Base-by-base conservation (phyloP, 2,329 filamentous ascomycete species). In the Xylaria multiplex region DNA sequence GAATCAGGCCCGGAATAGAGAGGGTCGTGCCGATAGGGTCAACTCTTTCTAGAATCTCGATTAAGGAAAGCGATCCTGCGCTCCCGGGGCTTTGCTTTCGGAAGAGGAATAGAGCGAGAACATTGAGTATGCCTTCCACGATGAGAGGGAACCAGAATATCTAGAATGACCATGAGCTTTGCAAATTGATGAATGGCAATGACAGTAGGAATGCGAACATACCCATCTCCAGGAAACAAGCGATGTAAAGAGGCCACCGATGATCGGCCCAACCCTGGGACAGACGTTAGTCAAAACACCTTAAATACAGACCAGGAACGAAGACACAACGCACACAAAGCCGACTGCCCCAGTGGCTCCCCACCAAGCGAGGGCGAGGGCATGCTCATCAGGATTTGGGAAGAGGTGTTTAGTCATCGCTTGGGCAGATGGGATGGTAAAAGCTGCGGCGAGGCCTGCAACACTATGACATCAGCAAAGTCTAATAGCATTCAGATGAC, bases 141-240 rank as follows among this genome's bases (percentile, higher is more conserved):
- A 57, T 57, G 24, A 57, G 54, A 35, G 40, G 40, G 22, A 57
- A 45, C 54, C 54, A 57, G 16, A 57, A 57, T 46, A 57, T 57
- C 54, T 57, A 14, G 19, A 42, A 13, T 42, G 4, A 19, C 22
- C 35, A 13, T 54, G n/a, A 54, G 52, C 19, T 54, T 24, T 13
- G 32, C 6, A 16, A 16, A 54, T 14, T 11, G n/a, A 3, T 1
- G n/a, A 42, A 42, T 24, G 35, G 8, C 35, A 57, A 32, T 4
- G 8, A 32, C 27, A 13, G 7, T 11, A 16, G 24, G 9, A 32
- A 35, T 11, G 16, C 24, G 37, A 32, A 57, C 40, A 32, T 57
- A 57, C 40, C 54, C 54, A 57, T 57, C 42, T 14, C 54, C 54
- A 57, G 24, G 54, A 57, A 22, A 57, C 54, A 24, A 57, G 54